Evolutionary conservation across 306 rosid genomes (phyloP).

Genomic region (Fragaria nilgerrensis): DNA sequence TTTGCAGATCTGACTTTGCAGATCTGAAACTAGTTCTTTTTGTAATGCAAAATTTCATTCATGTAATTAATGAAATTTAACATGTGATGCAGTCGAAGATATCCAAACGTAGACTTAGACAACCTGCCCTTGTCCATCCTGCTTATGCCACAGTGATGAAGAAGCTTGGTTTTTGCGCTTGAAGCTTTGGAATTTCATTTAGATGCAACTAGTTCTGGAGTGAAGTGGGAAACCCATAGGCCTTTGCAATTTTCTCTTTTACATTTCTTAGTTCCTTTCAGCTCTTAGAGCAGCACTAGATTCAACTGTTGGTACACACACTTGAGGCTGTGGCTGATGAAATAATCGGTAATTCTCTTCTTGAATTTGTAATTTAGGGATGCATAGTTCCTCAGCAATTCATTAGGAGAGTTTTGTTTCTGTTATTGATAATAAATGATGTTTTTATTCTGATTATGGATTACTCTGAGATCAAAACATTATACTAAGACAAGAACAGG

Average conservation of each 20-base stretch:
- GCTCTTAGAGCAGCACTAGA: conserved; percentile 4
- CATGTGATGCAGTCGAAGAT: conserved; percentile 78
- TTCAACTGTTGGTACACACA: neutral
- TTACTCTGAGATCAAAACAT: neutral
- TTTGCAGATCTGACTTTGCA: neutral
- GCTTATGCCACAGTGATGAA: conserved; percentile 94
- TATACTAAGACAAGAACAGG: neutral
- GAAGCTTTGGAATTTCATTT: conserved; percentile 25
- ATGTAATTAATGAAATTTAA: conserved; percentile 7
- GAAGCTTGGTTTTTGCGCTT: conserved; percentile 73
- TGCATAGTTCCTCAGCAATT: neutral
- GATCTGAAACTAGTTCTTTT: neutral
- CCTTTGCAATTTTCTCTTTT: neutral
- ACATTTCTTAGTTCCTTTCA: conserved; percentile 2
- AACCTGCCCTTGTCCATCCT: conserved; percentile 60
- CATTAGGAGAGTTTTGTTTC: neutral
- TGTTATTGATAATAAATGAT: neutral
- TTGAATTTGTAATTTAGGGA: conserved; percentile 3
- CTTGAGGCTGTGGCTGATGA: neutral
- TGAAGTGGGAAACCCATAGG: neutral
- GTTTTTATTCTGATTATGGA: neutral
- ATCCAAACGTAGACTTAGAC: conserved; percentile 79
- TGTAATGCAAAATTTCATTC: neutral
- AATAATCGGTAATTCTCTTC: neutral
- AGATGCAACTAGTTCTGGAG: conserved; percentile 24